Evolutionary conservation across 768 basidiomycete species (phyloP).

Genomic region (Tubosaeta sp.): DNA sequence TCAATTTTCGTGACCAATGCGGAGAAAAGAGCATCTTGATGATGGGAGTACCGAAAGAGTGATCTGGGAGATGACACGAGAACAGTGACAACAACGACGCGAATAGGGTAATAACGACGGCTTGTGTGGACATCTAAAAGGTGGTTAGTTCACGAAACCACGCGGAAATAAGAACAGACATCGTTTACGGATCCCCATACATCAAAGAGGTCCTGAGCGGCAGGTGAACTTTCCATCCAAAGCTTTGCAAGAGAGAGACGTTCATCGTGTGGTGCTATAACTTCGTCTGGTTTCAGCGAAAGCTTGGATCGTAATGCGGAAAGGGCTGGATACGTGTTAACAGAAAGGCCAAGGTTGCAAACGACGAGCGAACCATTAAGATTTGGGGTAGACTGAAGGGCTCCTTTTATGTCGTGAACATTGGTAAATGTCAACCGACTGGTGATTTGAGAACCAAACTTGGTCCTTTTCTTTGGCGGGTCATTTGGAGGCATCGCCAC

Average conservation of each 20-base stretch:
- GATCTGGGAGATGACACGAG: conserved; percentile 66
- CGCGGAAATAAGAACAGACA: conserved; percentile 33
- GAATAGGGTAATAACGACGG: conserved; percentile 48
- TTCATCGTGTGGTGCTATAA: conserved; percentile 51
- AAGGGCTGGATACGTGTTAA: conserved; percentile 32
- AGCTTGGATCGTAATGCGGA: conserved; percentile 54
- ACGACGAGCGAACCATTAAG: conserved; percentile 14
- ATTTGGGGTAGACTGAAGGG: conserved; percentile 14
- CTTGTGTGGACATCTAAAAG: conserved; percentile 39
- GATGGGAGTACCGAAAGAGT: conserved; percentile 57
- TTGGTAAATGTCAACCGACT: conserved; percentile 16
- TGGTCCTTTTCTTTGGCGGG: conserved; percentile 23
- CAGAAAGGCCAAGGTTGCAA: not conserved
- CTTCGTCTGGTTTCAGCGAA: conserved; percentile 47
- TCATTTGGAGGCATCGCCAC: conserved; percentile 14
- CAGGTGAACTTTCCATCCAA: conserved; percentile 59
- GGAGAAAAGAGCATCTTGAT: conserved; percentile 56
- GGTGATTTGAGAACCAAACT: conserved; percentile 6
- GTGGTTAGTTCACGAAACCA: not conserved
- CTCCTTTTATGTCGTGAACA: conserved; percentile 21
- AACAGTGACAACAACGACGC: conserved; percentile 59
- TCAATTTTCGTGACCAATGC: conserved; percentile 52
- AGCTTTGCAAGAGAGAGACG: conserved; percentile 54
- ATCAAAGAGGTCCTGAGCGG: conserved; percentile 56
- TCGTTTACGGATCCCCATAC: conserved; percentile 54